Conservation (phyloP, 169 alveolate genomes). For the Perkinsus olseni region DNA sequence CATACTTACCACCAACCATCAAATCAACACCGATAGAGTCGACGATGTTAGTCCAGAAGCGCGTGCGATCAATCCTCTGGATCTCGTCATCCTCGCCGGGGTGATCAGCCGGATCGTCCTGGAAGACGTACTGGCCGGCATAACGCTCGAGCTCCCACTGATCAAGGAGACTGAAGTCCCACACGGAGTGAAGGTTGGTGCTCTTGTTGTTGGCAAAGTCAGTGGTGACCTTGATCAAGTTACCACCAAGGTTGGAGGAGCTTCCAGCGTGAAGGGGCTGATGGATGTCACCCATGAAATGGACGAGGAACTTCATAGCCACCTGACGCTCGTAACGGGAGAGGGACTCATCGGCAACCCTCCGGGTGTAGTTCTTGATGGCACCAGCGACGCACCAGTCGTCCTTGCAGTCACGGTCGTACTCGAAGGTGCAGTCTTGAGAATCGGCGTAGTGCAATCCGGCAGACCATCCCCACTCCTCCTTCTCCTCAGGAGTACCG, state of each 20-base stretch:
- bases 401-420: not conserved
- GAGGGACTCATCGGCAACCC: not conserved
- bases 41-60: not conserved
- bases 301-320: not conserved
- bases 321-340: not conserved
- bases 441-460: not conserved
- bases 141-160: not conserved
- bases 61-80: not conserved
- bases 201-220: not conserved
- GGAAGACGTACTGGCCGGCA: not conserved
- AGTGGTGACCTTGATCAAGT: not conserved
- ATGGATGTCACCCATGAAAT: not conserved
- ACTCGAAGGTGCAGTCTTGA: not conserved
- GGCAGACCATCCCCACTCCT: not conserved
- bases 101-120: constrained; percentile 3
- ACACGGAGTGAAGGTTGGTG: not conserved
- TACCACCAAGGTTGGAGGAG: not conserved
- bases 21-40: not conserved
- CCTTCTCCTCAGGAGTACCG: not conserved
- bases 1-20: not conserved
- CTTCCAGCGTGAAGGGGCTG: not conserved
- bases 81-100: not conserved
- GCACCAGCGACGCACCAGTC: not conserved
- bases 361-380: not conserved
- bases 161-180: not conserved